These are phyloP conservation scores for Ascoidea rubescens DNA, from an alignment of 805 yeast genomes.

Conservation along the genomic window DNA sequence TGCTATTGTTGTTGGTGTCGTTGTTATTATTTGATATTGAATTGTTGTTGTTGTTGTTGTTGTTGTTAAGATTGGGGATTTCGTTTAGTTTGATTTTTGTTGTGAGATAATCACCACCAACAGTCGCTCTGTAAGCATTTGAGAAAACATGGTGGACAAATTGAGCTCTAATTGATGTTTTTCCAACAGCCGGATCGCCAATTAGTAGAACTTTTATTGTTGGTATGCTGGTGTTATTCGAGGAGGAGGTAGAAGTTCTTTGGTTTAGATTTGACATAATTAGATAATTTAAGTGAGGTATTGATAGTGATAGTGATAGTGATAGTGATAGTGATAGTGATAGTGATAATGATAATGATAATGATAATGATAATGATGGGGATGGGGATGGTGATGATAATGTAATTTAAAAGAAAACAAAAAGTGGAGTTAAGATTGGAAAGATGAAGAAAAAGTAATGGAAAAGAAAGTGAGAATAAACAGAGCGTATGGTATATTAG, in stretches of 20 bases:
- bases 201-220: constrained; percentile 35
- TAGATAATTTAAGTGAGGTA: background rate
- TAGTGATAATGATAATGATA: background rate
- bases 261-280: background rate
- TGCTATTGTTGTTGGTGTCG: constrained; percentile 2
- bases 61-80: background rate
- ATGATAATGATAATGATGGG: background rate
- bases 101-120: constrained; percentile 45
- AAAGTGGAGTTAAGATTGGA: background rate
- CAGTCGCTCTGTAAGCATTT: constrained; percentile 42
- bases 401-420: no score
- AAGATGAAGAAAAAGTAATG: background rate
- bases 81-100: constrained; percentile 16
- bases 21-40: constrained; percentile 7
- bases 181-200: constrained; percentile 49
- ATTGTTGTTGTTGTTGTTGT: background rate
- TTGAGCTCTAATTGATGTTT: constrained; percentile 41
- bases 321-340: background rate
- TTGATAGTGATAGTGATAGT: background rate
- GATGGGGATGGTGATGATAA: background rate
- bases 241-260: background rate
- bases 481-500: background rate
- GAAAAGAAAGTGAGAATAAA: background rate
- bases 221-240: background rate
- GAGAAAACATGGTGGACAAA: constrained; percentile 40